Evolutionary conservation across 495 filamentous ascomycete species (phyloP), one percentile per base, ranked within the genome.

Genomic region (Filosporella fistucella): DNA sequence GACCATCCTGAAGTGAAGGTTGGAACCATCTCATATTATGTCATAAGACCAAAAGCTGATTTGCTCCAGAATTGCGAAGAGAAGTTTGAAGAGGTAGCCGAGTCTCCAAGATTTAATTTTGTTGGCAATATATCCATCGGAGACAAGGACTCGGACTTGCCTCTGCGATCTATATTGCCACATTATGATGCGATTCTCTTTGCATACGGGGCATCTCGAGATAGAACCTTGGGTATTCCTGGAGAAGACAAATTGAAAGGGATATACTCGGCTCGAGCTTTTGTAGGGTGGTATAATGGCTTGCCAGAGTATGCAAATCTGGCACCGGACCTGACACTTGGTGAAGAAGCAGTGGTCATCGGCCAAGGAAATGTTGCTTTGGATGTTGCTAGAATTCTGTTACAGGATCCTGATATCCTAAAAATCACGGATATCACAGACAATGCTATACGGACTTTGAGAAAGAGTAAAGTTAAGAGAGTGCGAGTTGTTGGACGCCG

Each of bases 1-100:
- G 93, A 98, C 62, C 93, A 98, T 64, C 91, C 93, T 12, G 91
- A 97, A 69, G 93, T 97, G 33, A 98, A 98, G 81, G 91, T 93
- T 74, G 7, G 17, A 38, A 35, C 18, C 39, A 10, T 12, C 25
- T n/a, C 22, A 16, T 9, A 2, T 2, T 28, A 26, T 12, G 4
- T 2, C n/a, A 18, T 18, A 5, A 18, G 13, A 8, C 16, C 24
- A 28, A 29, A 43, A 17, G 32, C 32, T 35, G 14, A 17, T 16
- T 29, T 3, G n/a, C 7, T 43, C 7, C 55, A 96, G 90, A 96
- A 96, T 60, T 97, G 91, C 63, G 81, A 94, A 63, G 88, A 91
- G 1, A 95, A 88, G 59, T 96, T 98, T 52, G 79, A 83, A 39
- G 86, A 94, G 63, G 85, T 97, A 13, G 94, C 91, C 3, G 63